phyloP scores from a whole-genome alignment of 2,329 filamentous ascomycete genomes.

The Penicillium sp. region DNA sequence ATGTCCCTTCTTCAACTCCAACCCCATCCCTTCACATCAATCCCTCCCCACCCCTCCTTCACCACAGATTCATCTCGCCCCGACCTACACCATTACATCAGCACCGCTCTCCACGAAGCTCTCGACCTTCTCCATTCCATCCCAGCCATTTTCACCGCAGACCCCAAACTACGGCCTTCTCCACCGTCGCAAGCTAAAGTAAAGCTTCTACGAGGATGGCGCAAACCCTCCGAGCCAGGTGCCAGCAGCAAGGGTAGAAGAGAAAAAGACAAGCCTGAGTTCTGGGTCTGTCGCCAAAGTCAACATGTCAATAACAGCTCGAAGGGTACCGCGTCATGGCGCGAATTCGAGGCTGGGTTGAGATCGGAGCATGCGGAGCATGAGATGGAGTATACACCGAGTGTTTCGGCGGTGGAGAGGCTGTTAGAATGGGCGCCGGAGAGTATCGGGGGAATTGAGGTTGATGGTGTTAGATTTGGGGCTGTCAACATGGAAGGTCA shows the following conservation, averaged over 20 bases:
- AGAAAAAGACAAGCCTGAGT: conserved; percentile 28
- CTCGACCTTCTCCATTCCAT: conserved; percentile 34
- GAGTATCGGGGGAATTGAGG: conserved; percentile 19
- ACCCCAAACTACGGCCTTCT: conserved; percentile 35
- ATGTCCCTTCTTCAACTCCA: conserved; percentile 33
- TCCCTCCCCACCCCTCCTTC: conserved; percentile 38
- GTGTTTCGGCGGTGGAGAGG: conserved; percentile 35
- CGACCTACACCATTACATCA: conserved; percentile 28
- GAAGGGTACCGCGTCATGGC: conserved; percentile 42
- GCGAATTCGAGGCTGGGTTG: conserved; percentile 44
- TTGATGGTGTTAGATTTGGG: conserved; percentile 12
- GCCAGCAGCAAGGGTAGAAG: not conserved
- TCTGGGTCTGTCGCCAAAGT: conserved; percentile 49
- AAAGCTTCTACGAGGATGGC: conserved; percentile 30
- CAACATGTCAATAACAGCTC: conserved; percentile 36
- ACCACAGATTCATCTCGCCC: conserved; percentile 20
- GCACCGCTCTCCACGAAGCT: conserved; percentile 34
- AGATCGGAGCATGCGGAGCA: conserved; percentile 45
- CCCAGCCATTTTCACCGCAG: conserved; percentile 31
- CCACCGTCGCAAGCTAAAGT: conserved; percentile 37
- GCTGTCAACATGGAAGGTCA: conserved; percentile 36
- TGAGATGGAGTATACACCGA: conserved; percentile 49
- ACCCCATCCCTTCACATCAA: conserved; percentile 34
- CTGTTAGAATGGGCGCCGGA: conserved; percentile 35
- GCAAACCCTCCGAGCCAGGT: conserved; percentile 3